Conservation (phyloP, 805 yeast species). For the Barnettozyma botsteinii region DNA sequence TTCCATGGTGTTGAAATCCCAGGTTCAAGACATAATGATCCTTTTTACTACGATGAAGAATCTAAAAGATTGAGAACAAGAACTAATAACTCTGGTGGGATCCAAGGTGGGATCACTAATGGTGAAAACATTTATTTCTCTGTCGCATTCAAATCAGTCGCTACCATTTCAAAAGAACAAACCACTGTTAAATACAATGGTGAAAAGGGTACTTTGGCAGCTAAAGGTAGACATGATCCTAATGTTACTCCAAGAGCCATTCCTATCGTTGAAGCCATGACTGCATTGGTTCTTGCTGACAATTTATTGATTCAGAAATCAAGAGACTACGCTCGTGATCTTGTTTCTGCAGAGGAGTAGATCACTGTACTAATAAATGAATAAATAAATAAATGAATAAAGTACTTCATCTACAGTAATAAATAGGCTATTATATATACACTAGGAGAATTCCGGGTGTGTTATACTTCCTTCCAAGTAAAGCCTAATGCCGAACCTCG, state of each 20-base stretch:
- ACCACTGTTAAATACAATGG: slow-evolving; percentile 87
- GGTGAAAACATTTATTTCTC: slow-evolving; percentile 94
- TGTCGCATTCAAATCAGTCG: slow-evolving; percentile 97
- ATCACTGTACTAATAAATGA: too few relatives aligned
- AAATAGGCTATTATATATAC: too few relatives aligned
- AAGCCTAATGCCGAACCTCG: too few relatives aligned
- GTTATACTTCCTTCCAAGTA: too few relatives aligned
- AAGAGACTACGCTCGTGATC: slow-evolving; percentile 51
- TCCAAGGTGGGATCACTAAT: slow-evolving; percentile 96
- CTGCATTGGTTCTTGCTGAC: slow-evolving; percentile 91
- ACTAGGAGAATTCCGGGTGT: too few relatives aligned
- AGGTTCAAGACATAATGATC: slow-evolving; percentile 92
- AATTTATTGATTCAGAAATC: slow-evolving; percentile 79
- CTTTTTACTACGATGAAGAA: slow-evolving; percentile 59
- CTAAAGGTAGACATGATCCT: slow-evolving; percentile 98
- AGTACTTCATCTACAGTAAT: too few relatives aligned
- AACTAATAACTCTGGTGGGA: slow-evolving; percentile 94
- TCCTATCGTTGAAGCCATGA: slow-evolving; percentile 97
- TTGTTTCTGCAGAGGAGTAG: slow-evolving; percentile 21
- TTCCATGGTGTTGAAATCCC: slow-evolving; percentile 84
- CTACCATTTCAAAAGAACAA: slow-evolving; percentile 94
- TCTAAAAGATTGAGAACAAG: slow-evolving; percentile 68
- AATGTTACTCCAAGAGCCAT: slow-evolving; percentile 98
- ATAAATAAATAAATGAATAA: too few relatives aligned
- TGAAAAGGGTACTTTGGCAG: slow-evolving; percentile 78